Conservation (phyloP, 306 rosid species). For the Prunus mume region DNA sequence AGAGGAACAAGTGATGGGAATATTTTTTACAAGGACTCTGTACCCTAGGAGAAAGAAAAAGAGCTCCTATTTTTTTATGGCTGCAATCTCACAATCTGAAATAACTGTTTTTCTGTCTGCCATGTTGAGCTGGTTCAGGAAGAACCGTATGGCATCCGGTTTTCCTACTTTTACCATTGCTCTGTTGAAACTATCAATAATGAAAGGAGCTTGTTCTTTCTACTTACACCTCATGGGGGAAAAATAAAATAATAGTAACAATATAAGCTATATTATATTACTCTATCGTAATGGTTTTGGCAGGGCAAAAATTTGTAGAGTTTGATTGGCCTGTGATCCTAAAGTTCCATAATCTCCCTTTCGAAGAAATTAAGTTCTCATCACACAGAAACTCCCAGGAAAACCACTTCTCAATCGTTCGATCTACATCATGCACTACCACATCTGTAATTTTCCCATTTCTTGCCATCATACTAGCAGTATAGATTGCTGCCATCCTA, state of each 20-base stretch:
- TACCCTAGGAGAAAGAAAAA: not conserved
- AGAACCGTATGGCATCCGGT: not conserved
- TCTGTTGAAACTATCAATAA: constrained; percentile 1
- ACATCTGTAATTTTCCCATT: constrained; percentile 56
- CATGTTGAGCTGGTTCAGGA: not conserved
- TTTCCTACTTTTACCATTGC: not conserved
- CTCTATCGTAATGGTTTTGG: constrained; percentile 21
- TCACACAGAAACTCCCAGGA: constrained; percentile 92
- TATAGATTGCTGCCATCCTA: constrained; percentile 76
- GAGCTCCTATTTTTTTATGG: constrained; percentile 1
- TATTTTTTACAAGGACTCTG: not conserved
- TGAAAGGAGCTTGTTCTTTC: not conserved
- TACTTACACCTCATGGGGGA: not conserved
- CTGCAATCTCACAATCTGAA: not conserved
- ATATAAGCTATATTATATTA: constrained; percentile 16
- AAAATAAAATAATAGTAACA: not conserved
- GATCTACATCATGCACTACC: constrained; percentile 70
- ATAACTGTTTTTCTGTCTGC: not conserved
- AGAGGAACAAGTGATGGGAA: not conserved
- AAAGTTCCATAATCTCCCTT: constrained; percentile 79
- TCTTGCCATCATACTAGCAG: constrained; percentile 73
- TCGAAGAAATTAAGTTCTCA: constrained; percentile 74
- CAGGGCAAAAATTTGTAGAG: constrained; percentile 61
- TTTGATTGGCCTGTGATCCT: constrained; percentile 52
- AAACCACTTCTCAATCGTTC: constrained; percentile 87